Evolutionary conservation across 2,329 filamentous ascomycete species (phyloP), one percentile per base, ranked within the genome.

Genomic region (Chrysoporthe puriensis): DNA sequence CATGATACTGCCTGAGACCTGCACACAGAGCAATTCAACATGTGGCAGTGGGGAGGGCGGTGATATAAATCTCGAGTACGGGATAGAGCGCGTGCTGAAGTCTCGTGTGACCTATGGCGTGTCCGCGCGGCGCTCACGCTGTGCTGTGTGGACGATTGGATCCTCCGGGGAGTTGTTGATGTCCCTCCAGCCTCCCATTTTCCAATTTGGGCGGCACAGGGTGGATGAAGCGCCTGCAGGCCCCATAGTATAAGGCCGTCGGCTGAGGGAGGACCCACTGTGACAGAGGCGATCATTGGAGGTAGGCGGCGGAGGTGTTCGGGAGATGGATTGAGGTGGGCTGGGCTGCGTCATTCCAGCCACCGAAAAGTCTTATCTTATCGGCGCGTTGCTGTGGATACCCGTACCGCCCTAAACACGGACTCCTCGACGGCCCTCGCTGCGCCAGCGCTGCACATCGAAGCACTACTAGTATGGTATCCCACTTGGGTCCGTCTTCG

Each of bases 371-470:
- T 34, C 11, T 56, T 50, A 48, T 61, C 66, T 50, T 40, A 60
- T 60, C 57, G 21, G 36, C 32, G 50, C 60, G 65, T 66, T 66
- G 60, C 65, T 66, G 65, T 66, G 65, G 65, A 66, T 46, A 66
- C 65, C 32, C 46, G 40, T 60, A 32, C 36, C 21, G 36, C 46
- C 46, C 40, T 26, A 40, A 56, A 54, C 50, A 63, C 18, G 18
- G 21, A 44, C 61, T 26, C 26, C 26, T 26, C 26, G 26, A 26
- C 26, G 26, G 26, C 56, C 36, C 36, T 18, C 14, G 50, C 50
- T 54, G 50, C 21, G 18, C 57, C 57, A 58, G 57, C 26, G 34
- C 57, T 43, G 44, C 59, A 62, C 59, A 48, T 48, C 26, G 26
- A 26, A 26, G 26, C 26, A 26, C 9, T 18, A 26, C 26, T 26